These are phyloP conservation scores for Fragilaria crotonensis DNA, from an alignment of 108 stramenopile species.

Conservation along the genomic window DNA sequence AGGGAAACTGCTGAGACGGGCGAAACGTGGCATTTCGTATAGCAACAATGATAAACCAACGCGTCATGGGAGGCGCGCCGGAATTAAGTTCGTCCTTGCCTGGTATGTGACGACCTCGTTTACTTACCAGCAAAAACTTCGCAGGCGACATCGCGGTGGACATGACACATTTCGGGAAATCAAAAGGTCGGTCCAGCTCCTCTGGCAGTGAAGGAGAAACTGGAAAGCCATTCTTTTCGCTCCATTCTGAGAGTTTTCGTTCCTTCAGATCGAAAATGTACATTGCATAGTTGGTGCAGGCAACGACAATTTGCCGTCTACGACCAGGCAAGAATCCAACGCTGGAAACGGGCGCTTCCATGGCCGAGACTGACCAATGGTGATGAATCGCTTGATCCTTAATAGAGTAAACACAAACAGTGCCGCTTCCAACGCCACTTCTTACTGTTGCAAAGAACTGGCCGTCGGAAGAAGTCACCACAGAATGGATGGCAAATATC, in stretches of 20 bases:
- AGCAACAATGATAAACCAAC: constrained; percentile 58
- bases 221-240: constrained; percentile 58
- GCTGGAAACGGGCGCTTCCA: constrained; percentile 50
- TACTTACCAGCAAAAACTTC: constrained; percentile 69
- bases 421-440: constrained; percentile 27
- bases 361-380: constrained; percentile 68
- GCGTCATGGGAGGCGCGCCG: constrained; percentile 18
- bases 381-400: constrained; percentile 17
- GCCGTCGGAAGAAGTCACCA: constrained; percentile 24
- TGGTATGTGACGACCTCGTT: not conserved
- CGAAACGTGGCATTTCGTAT: constrained; percentile 32
- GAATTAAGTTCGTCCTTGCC: constrained; percentile 30
- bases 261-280: constrained; percentile 55
- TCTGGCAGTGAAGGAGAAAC: constrained; percentile 39
- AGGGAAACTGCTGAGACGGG: constrained; percentile 17
- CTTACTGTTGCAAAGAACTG: constrained; percentile 53
- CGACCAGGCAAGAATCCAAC: constrained; percentile 41
- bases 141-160: constrained; percentile 34
- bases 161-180: constrained; percentile 45
- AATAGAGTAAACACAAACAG: constrained; percentile 44
- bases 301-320: constrained; percentile 46
- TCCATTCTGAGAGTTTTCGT: constrained; percentile 54
- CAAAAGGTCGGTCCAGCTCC: constrained; percentile 45
- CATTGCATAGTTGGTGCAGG: constrained; percentile 46
- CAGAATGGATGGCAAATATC: constrained; percentile 1